Evolutionary conservation across 805 yeast species (phyloP).

Genomic region (Schwanniomyces vanrijiae): DNA sequence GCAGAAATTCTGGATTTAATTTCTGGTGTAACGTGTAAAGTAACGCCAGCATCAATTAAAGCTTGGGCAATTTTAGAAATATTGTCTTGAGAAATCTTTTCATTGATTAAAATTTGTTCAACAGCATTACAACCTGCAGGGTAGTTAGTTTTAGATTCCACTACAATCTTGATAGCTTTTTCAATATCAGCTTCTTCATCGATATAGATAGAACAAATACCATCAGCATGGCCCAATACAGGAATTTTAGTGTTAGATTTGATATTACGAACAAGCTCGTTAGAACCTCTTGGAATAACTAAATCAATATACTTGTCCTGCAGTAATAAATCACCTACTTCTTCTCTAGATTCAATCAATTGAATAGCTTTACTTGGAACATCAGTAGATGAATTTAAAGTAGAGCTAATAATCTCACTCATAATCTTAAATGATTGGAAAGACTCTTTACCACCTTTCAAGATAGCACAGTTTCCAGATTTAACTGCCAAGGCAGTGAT

Average conservation of each 20-base stretch:
- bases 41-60: constrained; percentile 66
- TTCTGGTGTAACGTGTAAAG: constrained; percentile 65
- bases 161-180: constrained; percentile 72
- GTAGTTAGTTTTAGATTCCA: constrained; percentile 92
- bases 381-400: constrained; percentile 56
- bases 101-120: constrained; percentile 76
- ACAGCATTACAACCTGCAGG: constrained; percentile 99
- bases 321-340: constrained; percentile 76
- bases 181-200: constrained; percentile 74
- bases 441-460: constrained; percentile 97
- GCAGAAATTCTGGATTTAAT: constrained; percentile 29
- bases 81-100: constrained; percentile 29
- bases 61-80: constrained; percentile 29
- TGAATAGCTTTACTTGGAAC: constrained; percentile 85
- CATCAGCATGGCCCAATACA: constrained; percentile 98
- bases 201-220: constrained; percentile 86
- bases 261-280: constrained; percentile 82
- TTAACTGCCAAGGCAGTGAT: constrained; percentile 94
- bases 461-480: constrained; percentile 94
- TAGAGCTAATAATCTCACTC: constrained; percentile 65
- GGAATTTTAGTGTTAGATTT: constrained; percentile 91
- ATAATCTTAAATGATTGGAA: constrained; percentile 79
- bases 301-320: constrained; percentile 91
- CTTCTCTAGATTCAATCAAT: constrained; percentile 84
- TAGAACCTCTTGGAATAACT: constrained; percentile 98